phyloP scores from a whole-genome alignment of 139 green algal species.

The Chlorokybus atmophyticus region DNA sequence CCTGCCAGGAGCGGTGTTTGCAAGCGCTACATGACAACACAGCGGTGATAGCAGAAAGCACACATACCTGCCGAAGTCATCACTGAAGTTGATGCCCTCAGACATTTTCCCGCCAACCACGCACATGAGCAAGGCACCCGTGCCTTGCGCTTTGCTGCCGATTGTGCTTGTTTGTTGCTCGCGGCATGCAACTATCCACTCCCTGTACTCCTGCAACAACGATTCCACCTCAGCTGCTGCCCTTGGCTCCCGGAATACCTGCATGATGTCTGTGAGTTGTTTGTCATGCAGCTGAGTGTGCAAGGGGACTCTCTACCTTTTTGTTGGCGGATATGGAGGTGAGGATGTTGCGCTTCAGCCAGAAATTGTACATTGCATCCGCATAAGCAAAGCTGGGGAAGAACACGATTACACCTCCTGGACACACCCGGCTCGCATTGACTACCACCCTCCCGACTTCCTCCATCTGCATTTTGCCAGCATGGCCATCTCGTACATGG shows the following conservation, averaged over 20 bases:
- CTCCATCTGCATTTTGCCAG: too few relatives aligned
- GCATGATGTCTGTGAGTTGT: too few relatives aligned
- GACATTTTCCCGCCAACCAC: slow-evolving; percentile 90
- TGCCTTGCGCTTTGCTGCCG: too few relatives aligned
- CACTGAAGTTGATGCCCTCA: slow-evolving; percentile 98
- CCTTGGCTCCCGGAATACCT: slow-evolving; percentile 52
- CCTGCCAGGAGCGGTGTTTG: slow-evolving; percentile 24
- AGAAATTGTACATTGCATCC: slow-evolving; percentile 37
- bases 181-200: slow-evolving; percentile 1
- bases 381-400: slow-evolving; percentile 74
- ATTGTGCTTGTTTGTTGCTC: too few relatives aligned
- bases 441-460: slow-evolving; percentile 31
- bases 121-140: slow-evolving; percentile 69
- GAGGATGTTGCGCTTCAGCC: slow-evolving; percentile 41
- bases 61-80: slow-evolving; percentile 68
- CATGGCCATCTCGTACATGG: too few relatives aligned
- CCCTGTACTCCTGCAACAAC: slow-evolving; percentile 46
- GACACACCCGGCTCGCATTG: slow-evolving; percentile 41
- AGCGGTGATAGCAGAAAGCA: too few relatives aligned
- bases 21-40: too few relatives aligned
- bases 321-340: slow-evolving; percentile 38
- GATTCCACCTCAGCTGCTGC: slow-evolving; percentile 45
- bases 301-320: too few relatives aligned
- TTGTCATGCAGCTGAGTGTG: too few relatives aligned
- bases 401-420: slow-evolving; percentile 77